Base-by-base conservation (phyloP, 2,329 filamentous ascomycete genomes). In the Penicillium psychrosexuale region DNA sequence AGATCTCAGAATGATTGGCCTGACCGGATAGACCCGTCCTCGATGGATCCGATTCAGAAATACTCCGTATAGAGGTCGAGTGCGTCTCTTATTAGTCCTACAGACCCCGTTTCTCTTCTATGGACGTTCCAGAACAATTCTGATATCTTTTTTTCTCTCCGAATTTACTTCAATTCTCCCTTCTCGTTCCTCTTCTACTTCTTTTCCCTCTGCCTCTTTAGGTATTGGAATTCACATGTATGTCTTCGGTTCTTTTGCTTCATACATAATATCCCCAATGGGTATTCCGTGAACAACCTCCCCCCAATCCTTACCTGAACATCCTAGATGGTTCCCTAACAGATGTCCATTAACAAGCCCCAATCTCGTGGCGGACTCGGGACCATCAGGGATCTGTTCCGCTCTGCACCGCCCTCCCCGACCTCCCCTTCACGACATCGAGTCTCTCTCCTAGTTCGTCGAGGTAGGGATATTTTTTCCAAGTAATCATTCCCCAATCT, bases 331-430 rank as follows among this genome's bases (percentile, higher is more conserved):
- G 66, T 63, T 59, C 57, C 59, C 57, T 69, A 69, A 64, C 65
- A 65, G 60, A 73, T 73, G 68, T 69, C 67, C 62, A 60, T 67
- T 60, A 69, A 72, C 56, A 67, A 72, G 58, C 57, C 63, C 60
- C 65, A 64, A 60, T 48, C 64, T 58, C 65, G 66, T 60, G 61
- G 65, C 63, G 68, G 67, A 61, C 61, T 69, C 60, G 67, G 66
- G 51, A 59, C 64, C 52, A 61, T 73, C 52, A 64, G 66, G 61
- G 66, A 68, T 56, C 61, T 72, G 43, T 72, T 72, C 61, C 64
- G 64, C 50, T 69, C 69, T 59, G 53, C 56, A 55, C 55, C 62
- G 27, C 56, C 63, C 33, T 64, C 67, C 55, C 19, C 37, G 15
- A 59, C 67, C 30, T 61, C 65, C 39, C 60, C 65, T 48, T 64